Evolutionary conservation across 192 early-diverging fungal species (phyloP).

Genomic region (Entomortierella parvispora): DNA sequence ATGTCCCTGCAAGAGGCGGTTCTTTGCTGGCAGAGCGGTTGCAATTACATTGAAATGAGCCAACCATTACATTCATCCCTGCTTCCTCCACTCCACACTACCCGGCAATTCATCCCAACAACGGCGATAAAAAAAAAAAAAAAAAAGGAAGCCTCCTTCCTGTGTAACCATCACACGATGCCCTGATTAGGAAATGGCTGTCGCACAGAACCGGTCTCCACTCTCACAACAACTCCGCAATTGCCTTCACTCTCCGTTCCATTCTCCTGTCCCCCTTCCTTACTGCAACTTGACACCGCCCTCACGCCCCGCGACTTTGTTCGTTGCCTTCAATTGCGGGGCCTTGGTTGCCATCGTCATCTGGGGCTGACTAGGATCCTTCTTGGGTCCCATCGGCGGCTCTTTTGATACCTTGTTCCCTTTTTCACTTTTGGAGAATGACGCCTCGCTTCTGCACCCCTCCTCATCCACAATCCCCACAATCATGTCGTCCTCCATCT

Average conservation of each 20-base stretch:
- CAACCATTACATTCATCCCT: too few species aligned
- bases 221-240: neutral
- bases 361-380: too few species aligned
- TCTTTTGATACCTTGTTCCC: neutral
- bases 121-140: too few species aligned
- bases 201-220: conserved; percentile 3
- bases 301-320: too few species aligned
- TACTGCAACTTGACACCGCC: neutral
- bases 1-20: too few species aligned
- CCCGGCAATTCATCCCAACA: neutral
- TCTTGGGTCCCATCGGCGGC: neutral
- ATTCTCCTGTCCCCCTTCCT: neutral
- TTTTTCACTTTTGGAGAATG: neutral
- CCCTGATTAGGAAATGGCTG: conserved; percentile 16
- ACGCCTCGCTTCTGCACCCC: too few species aligned
- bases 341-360: neutral
- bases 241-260: neutral
- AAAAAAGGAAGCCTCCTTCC: neutral
- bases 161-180: conserved; percentile 47
- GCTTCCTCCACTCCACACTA: too few species aligned
- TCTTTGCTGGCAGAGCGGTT: too few species aligned
- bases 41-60: too few species aligned
- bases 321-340: too few species aligned
- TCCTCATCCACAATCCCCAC: too few species aligned
- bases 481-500: too few species aligned